Percentiles rank a stretch among this genome's conserved stretches.
Evolutionary conservation across 1,139 yeast species (phyloP).

Genomic region (Arxiozyma heterogenica): DNA sequence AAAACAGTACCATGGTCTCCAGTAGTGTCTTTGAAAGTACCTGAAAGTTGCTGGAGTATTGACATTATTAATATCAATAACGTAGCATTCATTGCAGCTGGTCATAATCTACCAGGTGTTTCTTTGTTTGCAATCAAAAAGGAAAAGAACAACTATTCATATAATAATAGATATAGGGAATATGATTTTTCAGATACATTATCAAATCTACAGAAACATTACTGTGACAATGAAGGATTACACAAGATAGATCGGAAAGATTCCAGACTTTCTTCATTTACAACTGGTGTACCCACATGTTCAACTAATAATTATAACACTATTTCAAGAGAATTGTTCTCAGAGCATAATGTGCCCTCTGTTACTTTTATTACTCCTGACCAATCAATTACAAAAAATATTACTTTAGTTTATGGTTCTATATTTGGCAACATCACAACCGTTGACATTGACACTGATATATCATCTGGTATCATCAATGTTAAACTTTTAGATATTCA

Average conservation of each 20-base stretch:
- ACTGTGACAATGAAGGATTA: no score
- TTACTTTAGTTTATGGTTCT: conserved; percentile 14
- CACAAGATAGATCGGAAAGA: not conserved
- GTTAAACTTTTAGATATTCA: conserved; percentile 13
- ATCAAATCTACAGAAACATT: not conserved
- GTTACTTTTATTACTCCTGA: conserved; percentile 12
- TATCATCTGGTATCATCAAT: conserved; percentile 1
- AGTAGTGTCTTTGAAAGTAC: conserved; percentile 6
- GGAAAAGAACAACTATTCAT: not conserved
- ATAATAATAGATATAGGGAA: not conserved
- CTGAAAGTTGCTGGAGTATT: conserved; percentile 22
- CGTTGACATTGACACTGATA: conserved; percentile 7
- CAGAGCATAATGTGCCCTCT: conserved; percentile 16
- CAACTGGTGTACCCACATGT: not conserved
- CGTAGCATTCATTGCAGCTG: conserved; percentile 15
- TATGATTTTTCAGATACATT: not conserved
- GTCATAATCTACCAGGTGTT: conserved; percentile 21
- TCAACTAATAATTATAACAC: not conserved
- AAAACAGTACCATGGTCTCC: not conserved
- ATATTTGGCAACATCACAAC: conserved; percentile 17
- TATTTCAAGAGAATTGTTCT: conserved; percentile 8
- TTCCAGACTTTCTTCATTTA: not conserved
- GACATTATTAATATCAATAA: conserved; percentile 12
- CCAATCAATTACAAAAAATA: not conserved
- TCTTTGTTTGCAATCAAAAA: conserved; percentile 12